Evolutionary conservation across 345 rosid species (phyloP), one percentile per base, ranked within the genome.

Genomic region (Laguncularia racemosa): DNA sequence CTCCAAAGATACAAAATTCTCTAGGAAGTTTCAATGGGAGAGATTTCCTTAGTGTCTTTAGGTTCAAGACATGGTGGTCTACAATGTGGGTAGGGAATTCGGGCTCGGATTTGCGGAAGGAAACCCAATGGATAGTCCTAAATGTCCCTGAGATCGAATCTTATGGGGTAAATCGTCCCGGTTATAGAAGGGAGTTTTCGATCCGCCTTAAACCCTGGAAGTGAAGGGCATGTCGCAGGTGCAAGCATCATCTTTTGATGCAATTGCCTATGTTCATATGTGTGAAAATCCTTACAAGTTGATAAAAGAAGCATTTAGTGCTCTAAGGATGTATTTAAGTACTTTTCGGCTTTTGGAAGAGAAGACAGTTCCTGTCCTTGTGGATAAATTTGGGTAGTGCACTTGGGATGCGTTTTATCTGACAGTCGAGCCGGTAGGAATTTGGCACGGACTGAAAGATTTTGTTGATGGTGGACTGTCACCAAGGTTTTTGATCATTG

Each of bases 21-120:
- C 61, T 91, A 46, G 96, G 96, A 2, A 70, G 71, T 59, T 88
- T 88, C 67, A 68, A 48, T 0, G 70, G 69, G 33, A 64, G 89
- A 67, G 79, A 85, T 2, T 88, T 88, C 52, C 20, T 85, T 38
- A 81, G 89, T 50, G 14, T 85, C 40, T 88, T 91, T 59, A 67
- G 97, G 56, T 88, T 88, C 79, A 91, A 91, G 59, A 85, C 84
- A 18, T 91, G 97, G 95, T 88, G 95, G 95, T 81, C 91, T 4
- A 88, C 96, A n/a, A 80, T 83, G 65, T 87, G 96, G 96, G 76
- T 81, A 2, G 91, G 96, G 10, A 71, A 23, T 19, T 78, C 88
- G 15, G 95, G 97, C 53, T 83, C 95, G 46, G 95, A 88, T 72
- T 64, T 91, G 66, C 88, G 82, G 60, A 73, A 67, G 59, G 97